Evolutionary conservation across 495 filamentous ascomycete species (phyloP).

Genomic region (Penicillium bovifimosum): DNA sequence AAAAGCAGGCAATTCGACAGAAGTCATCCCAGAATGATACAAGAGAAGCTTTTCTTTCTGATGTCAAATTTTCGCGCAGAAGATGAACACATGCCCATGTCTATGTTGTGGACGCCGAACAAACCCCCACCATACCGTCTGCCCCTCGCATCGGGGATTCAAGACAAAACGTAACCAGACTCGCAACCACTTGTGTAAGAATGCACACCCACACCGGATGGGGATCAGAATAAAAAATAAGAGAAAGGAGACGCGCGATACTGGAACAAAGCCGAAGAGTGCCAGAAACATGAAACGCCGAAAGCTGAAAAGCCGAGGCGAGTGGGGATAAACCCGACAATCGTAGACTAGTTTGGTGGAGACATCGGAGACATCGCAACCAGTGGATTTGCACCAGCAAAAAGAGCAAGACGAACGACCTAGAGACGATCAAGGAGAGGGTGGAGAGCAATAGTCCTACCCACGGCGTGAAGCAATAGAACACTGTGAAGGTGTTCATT

Average conservation of each 20-base stretch:
- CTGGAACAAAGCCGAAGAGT: slow-evolving; percentile 14
- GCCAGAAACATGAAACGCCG: slow-evolving; percentile 18
- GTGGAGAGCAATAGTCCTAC: slow-evolving; percentile 11
- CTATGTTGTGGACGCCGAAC: slow-evolving; percentile 45
- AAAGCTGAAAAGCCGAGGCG: slow-evolving; percentile 9
- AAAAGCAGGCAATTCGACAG: slow-evolving; percentile 21
- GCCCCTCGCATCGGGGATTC: slow-evolving; percentile 30
- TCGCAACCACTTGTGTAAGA: slow-evolving; percentile 28
- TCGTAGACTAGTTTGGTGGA: neutral
- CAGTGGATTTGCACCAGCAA: slow-evolving; percentile 6
- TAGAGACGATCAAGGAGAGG: slow-evolving; percentile 1
- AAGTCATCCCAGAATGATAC: slow-evolving; percentile 24
- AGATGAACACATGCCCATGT: slow-evolving; percentile 41
- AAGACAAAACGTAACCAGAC: slow-evolving; percentile 26
- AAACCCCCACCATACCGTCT: slow-evolving; percentile 39
- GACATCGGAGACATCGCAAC: neutral
- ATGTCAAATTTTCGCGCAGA: slow-evolving; percentile 24
- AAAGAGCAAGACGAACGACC: neutral
- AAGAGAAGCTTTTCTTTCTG: slow-evolving; percentile 23
- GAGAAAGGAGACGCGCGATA: slow-evolving; percentile 21
- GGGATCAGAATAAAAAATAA: slow-evolving; percentile 18
- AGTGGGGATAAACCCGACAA: slow-evolving; percentile 2
- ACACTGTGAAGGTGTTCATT: neutral
- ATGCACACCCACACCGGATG: slow-evolving; percentile 33
- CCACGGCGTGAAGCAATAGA: slow-evolving; percentile 4